phyloP scores from a whole-genome alignment of 176 grass and related monocot species.

The Eragrostis curvula region DNA sequence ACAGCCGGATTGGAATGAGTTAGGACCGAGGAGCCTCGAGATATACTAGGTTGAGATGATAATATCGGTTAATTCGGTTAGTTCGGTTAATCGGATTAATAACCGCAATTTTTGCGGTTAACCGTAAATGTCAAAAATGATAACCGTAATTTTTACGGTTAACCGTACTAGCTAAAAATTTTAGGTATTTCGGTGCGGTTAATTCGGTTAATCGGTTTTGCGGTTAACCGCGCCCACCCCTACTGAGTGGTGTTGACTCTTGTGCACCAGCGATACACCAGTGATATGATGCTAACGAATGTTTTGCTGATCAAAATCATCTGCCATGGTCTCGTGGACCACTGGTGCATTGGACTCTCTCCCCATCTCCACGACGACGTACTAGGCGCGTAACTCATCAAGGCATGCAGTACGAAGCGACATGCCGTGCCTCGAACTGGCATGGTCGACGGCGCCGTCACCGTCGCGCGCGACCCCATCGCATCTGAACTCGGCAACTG shows the following conservation, averaged over 20 bases:
- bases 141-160: too few species aligned
- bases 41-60: too few species aligned
- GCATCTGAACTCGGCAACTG: not conserved
- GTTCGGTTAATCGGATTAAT: too few species aligned
- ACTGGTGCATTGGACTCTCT: not conserved
- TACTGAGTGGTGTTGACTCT: not conserved
- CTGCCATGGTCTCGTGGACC: not conserved
- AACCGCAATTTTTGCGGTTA: too few species aligned
- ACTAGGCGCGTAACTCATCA: not conserved
- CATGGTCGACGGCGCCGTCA: conserved; percentile 31
- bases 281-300: not conserved
- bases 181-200: too few species aligned
- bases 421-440: conserved; percentile 12
- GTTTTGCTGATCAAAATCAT: conserved; percentile 1
- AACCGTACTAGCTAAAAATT: too few species aligned
- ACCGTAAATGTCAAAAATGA: too few species aligned
- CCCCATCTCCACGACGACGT: not conserved
- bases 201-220: too few species aligned
- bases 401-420: not conserved
- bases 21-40: too few species aligned
- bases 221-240: too few species aligned
- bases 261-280: not conserved
- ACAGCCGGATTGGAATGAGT: too few species aligned
- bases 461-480: not conserved
- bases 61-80: too few species aligned